These are phyloP conservation scores for Phanerochaete sordida DNA, from an alignment of 768 basidiomycete species.

Conservation along the genomic window DNA sequence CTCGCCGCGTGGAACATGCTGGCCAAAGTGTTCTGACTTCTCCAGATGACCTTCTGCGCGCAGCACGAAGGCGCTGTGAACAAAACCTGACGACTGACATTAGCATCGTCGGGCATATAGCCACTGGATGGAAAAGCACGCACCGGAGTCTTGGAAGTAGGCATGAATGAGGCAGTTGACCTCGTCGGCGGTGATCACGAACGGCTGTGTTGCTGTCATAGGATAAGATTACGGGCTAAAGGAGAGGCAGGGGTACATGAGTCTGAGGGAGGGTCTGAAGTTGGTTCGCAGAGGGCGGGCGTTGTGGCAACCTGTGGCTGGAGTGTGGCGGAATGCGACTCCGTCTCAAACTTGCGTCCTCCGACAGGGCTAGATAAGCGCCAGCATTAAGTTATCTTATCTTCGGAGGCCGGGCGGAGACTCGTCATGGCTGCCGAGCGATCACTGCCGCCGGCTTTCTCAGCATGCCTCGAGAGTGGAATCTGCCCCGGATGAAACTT, in stretches of 20 bases:
- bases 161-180: constrained; percentile 84
- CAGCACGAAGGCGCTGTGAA: constrained; percentile 79
- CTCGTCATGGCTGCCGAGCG: neutral
- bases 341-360: neutral
- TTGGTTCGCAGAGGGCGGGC: neutral
- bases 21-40: constrained; percentile 60
- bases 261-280: neutral
- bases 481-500: constrained; percentile 5
- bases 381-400: neutral
- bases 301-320: neutral
- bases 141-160: constrained; percentile 82
- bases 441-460: constrained; percentile 16
- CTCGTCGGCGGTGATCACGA: constrained; percentile 52
- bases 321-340: constrained; percentile 2
- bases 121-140: neutral
- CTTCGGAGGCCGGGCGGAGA: neutral
- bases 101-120: neutral
- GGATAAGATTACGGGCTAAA: neutral
- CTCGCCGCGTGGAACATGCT: constrained; percentile 78
- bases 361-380: neutral
- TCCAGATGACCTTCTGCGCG: constrained; percentile 72
- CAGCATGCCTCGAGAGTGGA: constrained; percentile 8
- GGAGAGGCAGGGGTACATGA: neutral
- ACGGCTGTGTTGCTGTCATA: constrained; percentile 3
- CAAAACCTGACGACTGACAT: constrained; percentile 51